phyloP scores from a whole-genome alignment of 2,329 filamentous ascomycete genomes.

The Colletotrichum limetticola region DNA sequence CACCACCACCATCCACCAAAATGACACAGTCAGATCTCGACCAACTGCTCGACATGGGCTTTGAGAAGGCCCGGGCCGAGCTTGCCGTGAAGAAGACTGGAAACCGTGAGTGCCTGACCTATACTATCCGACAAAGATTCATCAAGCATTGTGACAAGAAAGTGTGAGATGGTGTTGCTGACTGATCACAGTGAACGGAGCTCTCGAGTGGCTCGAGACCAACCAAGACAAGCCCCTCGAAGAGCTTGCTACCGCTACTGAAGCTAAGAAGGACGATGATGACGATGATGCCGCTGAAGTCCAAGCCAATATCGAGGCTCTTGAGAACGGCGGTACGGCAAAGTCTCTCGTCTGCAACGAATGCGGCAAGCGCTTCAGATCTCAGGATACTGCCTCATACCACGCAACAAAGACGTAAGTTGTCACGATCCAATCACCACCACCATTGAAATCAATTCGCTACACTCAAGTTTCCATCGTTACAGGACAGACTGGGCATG shows the following conservation, averaged over 20 bases:
- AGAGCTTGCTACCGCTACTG: conserved; percentile 70
- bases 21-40: conserved; percentile 71
- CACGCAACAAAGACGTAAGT: conserved; percentile 87
- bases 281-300: conserved; percentile 60
- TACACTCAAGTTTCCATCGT: neutral
- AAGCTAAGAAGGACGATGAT: conserved; percentile 47
- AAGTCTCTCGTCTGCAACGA: conserved; percentile 93
- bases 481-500: neutral
- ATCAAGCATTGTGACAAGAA: neutral
- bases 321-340: conserved; percentile 77
- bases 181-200: conserved; percentile 75
- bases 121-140: neutral
- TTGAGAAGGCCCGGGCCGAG: conserved; percentile 83
- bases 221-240: conserved; percentile 91
- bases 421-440: neutral
- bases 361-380: conserved; percentile 91
- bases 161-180: conserved; percentile 14
- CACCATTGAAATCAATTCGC: neutral
- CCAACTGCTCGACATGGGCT: conserved; percentile 77
- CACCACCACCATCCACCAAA: conserved; percentile 34
- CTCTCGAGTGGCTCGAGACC: conserved; percentile 93
- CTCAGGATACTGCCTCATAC: conserved; percentile 83
- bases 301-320: conserved; percentile 68
- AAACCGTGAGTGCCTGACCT: conserved; percentile 68
- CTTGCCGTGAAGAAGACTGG: conserved; percentile 87